phyloP scores from a whole-genome alignment of 2,329 filamentous ascomycete species.

The Exophiala oligosperma region DNA sequence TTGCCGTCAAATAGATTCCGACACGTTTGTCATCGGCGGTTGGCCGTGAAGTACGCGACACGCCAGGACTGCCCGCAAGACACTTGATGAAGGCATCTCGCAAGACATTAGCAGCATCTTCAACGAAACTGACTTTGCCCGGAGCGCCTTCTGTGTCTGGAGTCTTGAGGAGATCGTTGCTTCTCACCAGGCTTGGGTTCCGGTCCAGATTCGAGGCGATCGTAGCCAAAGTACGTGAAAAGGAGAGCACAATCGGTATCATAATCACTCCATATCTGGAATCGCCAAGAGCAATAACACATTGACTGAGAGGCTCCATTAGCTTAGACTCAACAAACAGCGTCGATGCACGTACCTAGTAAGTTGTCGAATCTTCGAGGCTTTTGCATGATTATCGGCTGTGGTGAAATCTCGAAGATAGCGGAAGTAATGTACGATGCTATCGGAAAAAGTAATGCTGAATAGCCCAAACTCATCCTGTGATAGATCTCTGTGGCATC shows the following conservation, averaged over 20 bases:
- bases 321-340: neutral
- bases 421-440: conserved; percentile 29
- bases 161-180: conserved; percentile 41
- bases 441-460: conserved; percentile 26
- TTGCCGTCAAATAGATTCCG: conserved; percentile 89
- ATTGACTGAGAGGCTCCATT: conserved; percentile 58
- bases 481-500: conserved; percentile 24
- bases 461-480: conserved; percentile 26
- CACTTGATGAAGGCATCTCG: conserved; percentile 91
- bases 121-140: conserved; percentile 75
- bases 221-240: conserved; percentile 76
- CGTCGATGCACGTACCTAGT: conserved; percentile 21
- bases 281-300: conserved; percentile 77
- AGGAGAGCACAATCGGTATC: conserved; percentile 77
- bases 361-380: conserved; percentile 26
- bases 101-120: conserved; percentile 83
- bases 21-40: conserved; percentile 80
- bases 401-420: conserved; percentile 28
- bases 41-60: conserved; percentile 37
- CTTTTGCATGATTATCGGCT: conserved; percentile 26
- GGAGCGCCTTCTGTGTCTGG: conserved; percentile 55
- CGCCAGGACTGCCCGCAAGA: conserved; percentile 62
- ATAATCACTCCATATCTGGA: conserved; percentile 77
- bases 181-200: conserved; percentile 70
- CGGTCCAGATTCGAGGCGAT: conserved; percentile 83